Evolutionary conservation across 306 rosid genomes (phyloP), one percentile per base, ranked within the genome.

Genomic region (Clitoria ternatea): DNA sequence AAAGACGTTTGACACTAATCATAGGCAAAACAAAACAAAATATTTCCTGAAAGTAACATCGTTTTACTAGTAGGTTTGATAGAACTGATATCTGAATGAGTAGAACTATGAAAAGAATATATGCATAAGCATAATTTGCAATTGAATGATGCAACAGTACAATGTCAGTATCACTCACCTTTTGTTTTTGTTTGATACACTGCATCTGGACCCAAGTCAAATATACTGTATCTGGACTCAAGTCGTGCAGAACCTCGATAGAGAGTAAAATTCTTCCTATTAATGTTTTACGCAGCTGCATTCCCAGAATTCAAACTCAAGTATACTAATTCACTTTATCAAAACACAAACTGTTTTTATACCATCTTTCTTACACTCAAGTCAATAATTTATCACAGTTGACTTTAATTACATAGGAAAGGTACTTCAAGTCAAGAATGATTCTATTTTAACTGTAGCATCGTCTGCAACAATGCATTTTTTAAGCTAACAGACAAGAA

Each of bases 391-490:
- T 20, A 69, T 59, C 65, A 59, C 9, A 4, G 2, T 76, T 61
- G 50, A 76, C 65, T 48, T 24, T 40, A 30, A 27, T 55, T 20
- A 60, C 57, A 37, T 27, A 9, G 15, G 12, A 69, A 69, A 73
- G 30, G 18, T 62, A 54, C 59, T 27, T 5, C 35, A 11, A 79
- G 61, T 5, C 35, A 11, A 79, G 61, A 60, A 56, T 47, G 53
- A 50, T 66, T 79, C 32, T 47, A 43, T 33, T 40, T 40, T 20
- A 13, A 18, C 14, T 36, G 10, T 11, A 29, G 33, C 39, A 63
- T 35, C 62, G 4, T 66, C 39, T 30, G 43, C 36, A 30, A 19
- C 23, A 33, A 6, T 42, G 39, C 26, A n/a, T 37, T 52, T 62
- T 50, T 17, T 26, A 36, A 13, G 55, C 45, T 39, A 52, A 10